phyloP scores from a whole-genome alignment of 139 green algal species.

The Chlorella sorokiniana region DNA sequence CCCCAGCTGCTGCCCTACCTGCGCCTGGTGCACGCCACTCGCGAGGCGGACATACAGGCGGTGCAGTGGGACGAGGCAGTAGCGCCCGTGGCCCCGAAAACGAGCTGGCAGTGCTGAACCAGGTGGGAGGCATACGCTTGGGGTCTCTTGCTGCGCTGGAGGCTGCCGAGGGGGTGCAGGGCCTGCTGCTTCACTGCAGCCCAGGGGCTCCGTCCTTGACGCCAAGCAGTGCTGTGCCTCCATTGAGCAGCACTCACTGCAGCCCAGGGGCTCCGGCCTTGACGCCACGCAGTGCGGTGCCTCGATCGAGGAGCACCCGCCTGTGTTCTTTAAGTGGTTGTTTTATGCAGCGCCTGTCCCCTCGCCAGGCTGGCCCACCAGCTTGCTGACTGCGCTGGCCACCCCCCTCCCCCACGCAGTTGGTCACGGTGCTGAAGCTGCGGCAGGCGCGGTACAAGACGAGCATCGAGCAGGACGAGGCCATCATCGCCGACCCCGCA shows the following conservation, averaged over 20 bases:
- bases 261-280: too few species aligned
- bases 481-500: constrained; percentile 61
- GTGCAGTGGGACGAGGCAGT: constrained; percentile 41
- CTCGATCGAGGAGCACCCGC: too few species aligned
- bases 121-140: too few species aligned
- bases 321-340: neutral
- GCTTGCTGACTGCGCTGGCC: constrained; percentile 1
- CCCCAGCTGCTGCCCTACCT: constrained; percentile 80
- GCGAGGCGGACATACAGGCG: constrained; percentile 43
- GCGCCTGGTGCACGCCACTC: constrained; percentile 69
- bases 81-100: constrained; percentile 44
- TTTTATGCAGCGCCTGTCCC: neutral
- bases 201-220: too few species aligned
- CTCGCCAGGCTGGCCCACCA: neutral
- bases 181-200: neutral
- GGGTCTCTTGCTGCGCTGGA: too few species aligned
- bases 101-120: constrained; percentile 59
- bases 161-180: too few species aligned
- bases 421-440: constrained; percentile 3
- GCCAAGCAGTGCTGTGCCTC: too few species aligned
- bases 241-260: too few species aligned
- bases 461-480: constrained; percentile 62
- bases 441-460: constrained; percentile 60
- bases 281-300: too few species aligned
- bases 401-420: neutral